These are phyloP conservation scores for Neurospora sp. DNA, from an alignment of 495 filamentous ascomycete genomes.

Conservation along the genomic window DNA sequence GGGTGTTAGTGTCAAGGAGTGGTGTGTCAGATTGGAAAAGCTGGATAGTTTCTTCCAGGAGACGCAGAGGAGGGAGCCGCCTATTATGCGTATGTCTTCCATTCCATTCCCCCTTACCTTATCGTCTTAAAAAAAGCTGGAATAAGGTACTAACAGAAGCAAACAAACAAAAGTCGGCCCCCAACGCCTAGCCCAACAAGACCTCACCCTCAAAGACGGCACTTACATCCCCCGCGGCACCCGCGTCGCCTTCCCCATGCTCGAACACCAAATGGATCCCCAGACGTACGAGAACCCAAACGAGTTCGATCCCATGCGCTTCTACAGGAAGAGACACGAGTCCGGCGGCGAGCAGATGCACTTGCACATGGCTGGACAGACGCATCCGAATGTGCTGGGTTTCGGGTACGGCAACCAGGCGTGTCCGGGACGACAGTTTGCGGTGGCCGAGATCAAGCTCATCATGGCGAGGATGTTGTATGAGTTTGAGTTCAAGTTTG, in stretches of 20 bases:
- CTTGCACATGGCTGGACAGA: not conserved
- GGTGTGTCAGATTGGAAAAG: not conserved
- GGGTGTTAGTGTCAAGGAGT: not conserved
- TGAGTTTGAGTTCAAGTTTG: not conserved
- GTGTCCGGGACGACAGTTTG: not conserved
- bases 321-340: not conserved
- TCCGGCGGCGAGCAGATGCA: not conserved
- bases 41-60: not conserved
- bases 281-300: not conserved
- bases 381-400: not conserved
- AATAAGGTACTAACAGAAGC: too few relatives aligned
- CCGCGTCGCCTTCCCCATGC: not conserved
- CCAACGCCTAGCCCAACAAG: not conserved
- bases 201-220: not conserved
- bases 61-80: not conserved
- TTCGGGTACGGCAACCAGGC: not conserved
- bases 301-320: not conserved
- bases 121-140: too few relatives aligned
- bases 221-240: not conserved
- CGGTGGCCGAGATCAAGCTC: not conserved
- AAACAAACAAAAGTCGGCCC: not conserved
- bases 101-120: not conserved
- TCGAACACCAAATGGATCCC: not conserved
- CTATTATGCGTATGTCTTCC: not conserved
- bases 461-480: not conserved